phyloP scores from a whole-genome alignment of 768 basidiomycete genomes.

The Fistulinella prunicolor region DNA sequence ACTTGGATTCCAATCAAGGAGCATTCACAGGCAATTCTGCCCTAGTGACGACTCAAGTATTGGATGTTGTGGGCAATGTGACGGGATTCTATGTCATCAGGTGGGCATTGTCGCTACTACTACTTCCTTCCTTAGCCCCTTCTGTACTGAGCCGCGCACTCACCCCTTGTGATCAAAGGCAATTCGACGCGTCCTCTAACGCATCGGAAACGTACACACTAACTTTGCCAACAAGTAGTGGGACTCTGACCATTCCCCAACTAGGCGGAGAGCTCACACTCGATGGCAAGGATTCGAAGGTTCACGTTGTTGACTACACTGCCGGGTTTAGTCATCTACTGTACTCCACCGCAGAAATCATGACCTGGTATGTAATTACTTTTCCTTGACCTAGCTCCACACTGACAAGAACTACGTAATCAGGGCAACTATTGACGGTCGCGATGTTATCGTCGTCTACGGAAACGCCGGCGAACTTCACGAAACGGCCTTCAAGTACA shows the following conservation, averaged over 20 bases:
- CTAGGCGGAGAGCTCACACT: slow-evolving; percentile 43
- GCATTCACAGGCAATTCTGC: slow-evolving; percentile 49
- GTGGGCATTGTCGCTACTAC: neutral
- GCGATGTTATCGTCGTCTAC: slow-evolving; percentile 47
- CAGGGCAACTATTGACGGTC: slow-evolving; percentile 49
- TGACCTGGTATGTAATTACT: slow-evolving; percentile 40
- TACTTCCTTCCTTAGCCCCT: neutral
- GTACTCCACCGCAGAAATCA: slow-evolving; percentile 48
- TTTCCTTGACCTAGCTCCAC: neutral
- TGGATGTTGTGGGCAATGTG: slow-evolving; percentile 46
- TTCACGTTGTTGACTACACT: slow-evolving; percentile 48
- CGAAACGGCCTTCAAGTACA: slow-evolving; percentile 46
- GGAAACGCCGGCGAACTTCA: slow-evolving; percentile 47
- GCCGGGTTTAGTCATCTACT: slow-evolving; percentile 43
- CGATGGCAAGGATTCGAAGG: slow-evolving; percentile 53
- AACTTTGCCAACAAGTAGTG: slow-evolving; percentile 44
- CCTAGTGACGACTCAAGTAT: slow-evolving; percentile 46
- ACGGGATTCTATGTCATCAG: slow-evolving; percentile 45
- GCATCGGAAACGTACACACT: slow-evolving; percentile 32
- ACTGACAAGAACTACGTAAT: neutral
- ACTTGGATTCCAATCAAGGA: slow-evolving; percentile 39
- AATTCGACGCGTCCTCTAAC: slow-evolving; percentile 12
- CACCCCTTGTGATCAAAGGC: slow-evolving; percentile 11
- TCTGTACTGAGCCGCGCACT: neutral
- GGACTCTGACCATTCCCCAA: slow-evolving; percentile 40